Percentiles rank a stretch among this genome's conserved stretches.
Evolutionary conservation across 1,139 yeast species (phyloP).

Genomic region (Candida tetrigidarum): DNA sequence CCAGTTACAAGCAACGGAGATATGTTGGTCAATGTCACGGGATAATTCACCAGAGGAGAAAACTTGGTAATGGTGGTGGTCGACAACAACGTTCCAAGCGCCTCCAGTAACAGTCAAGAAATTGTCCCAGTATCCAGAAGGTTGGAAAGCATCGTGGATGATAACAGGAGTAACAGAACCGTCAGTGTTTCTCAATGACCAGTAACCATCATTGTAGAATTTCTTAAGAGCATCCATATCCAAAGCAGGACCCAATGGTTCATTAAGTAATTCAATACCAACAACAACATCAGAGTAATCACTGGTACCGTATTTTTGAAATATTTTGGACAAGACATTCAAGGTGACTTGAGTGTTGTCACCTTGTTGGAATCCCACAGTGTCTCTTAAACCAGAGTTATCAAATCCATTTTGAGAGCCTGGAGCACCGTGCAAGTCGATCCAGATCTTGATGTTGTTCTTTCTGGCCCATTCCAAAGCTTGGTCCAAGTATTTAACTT

Average conservation of each 20-base stretch:
- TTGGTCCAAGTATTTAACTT: constrained; percentile 67
- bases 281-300: constrained; percentile 72
- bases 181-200: constrained; percentile 43
- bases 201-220: constrained; percentile 62
- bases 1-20: constrained; percentile 63
- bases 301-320: constrained; percentile 66
- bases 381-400: constrained; percentile 86
- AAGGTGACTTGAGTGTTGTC: constrained; percentile 56
- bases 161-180: constrained; percentile 58
- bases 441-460: constrained; percentile 75
- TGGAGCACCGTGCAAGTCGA: constrained; percentile 94
- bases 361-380: constrained; percentile 57
- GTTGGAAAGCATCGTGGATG: constrained; percentile 77
- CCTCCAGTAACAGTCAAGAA: constrained; percentile 40
- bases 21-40: constrained; percentile 61
- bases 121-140: constrained; percentile 64
- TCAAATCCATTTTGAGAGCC: constrained; percentile 99
- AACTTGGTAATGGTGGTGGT: constrained; percentile 93
- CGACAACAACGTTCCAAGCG: constrained; percentile 72
- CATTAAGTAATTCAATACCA: constrained; percentile 87
- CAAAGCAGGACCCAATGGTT: constrained; percentile 78
- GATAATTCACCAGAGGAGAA: constrained; percentile 67
- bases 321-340: constrained; percentile 49
- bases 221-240: constrained; percentile 61
- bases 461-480: constrained; percentile 79